A percentile compares a stretch with the other conserved stretches of the same genome.
Evolutionary conservation across 768 basidiomycete genomes (phyloP).

Genomic region (Auricularia heimuer): DNA sequence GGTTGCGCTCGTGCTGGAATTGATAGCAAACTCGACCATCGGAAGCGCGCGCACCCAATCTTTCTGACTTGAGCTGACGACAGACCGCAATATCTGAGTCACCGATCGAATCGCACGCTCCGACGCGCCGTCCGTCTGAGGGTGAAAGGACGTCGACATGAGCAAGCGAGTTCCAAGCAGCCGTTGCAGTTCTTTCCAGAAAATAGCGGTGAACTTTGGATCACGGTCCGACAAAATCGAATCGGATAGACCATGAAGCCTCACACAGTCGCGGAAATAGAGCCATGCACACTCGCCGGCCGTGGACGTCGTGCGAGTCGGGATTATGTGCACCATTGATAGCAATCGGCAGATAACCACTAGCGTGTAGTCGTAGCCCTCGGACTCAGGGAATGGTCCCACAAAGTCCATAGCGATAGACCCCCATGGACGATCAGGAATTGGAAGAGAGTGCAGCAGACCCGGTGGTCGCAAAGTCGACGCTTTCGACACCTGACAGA

Average conservation of each 20-base stretch:
- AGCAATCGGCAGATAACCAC: conserved; percentile 1
- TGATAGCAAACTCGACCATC: conserved; percentile 25
- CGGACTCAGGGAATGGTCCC: conserved; percentile 12
- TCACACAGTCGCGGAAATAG: background rate
- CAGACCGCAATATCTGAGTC: conserved; percentile 29
- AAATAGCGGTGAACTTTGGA: background rate
- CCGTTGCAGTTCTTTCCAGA: background rate
- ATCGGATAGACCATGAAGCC: background rate
- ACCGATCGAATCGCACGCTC: conserved; percentile 20
- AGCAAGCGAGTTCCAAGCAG: background rate
- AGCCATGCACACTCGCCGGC: background rate
- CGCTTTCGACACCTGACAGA: conserved; percentile 11
- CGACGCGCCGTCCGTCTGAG: background rate
- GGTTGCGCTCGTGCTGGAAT: conserved; percentile 19
- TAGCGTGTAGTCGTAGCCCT: conserved; percentile 3
- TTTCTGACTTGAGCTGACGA: conserved; percentile 22
- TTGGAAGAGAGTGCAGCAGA: conserved; percentile 3
- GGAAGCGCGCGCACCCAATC: conserved; percentile 27
- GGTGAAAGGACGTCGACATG: conserved; percentile 5
- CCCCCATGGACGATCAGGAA: conserved; percentile 14
- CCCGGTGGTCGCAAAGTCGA: conserved; percentile 3
- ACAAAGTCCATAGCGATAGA: conserved; percentile 19
- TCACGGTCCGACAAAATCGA: conserved; percentile 2
- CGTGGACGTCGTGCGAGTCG: conserved; percentile 6
- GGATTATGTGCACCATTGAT: conserved; percentile 15